phyloP scores from a whole-genome alignment of 495 filamentous ascomycete genomes.

The Aspergillus olivimuriae region DNA sequence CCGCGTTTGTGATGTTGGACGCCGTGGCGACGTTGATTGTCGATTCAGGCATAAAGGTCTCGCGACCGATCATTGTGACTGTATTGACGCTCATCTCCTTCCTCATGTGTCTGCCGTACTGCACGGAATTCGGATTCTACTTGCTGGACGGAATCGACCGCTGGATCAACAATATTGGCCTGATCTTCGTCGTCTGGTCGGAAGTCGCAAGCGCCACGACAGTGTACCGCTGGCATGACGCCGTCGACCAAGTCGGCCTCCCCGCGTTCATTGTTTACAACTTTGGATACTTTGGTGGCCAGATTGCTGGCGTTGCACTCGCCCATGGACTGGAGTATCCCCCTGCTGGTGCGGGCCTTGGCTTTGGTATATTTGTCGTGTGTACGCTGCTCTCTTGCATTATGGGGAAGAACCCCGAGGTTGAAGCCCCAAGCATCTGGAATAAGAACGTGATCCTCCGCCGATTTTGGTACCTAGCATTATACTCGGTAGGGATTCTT shows the following conservation, averaged over 20 bases:
- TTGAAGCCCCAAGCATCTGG: slow-evolving; percentile 26
- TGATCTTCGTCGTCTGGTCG: slow-evolving; percentile 24
- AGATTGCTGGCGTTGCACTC: slow-evolving; percentile 27
- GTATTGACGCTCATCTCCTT: slow-evolving; percentile 18
- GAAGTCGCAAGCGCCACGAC: slow-evolving; percentile 20
- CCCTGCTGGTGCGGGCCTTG: slow-evolving; percentile 21
- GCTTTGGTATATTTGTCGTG: slow-evolving; percentile 21
- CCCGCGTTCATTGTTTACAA: slow-evolving; percentile 27
- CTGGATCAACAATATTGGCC: slow-evolving; percentile 21
- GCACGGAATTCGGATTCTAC: slow-evolving; percentile 22
- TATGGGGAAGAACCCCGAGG: slow-evolving; percentile 17
- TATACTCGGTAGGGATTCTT: slow-evolving; percentile 14
- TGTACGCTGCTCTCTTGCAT: slow-evolving; percentile 9
- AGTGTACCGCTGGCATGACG: slow-evolving; percentile 23
- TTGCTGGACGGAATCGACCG: slow-evolving; percentile 20
- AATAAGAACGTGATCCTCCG: slow-evolving; percentile 14
- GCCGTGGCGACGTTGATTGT: slow-evolving; percentile 18
- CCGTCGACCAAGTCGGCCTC: slow-evolving; percentile 23
- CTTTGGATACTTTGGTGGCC: slow-evolving; percentile 28
- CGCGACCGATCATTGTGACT: slow-evolving; percentile 19
- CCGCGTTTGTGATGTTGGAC: slow-evolving; percentile 23
- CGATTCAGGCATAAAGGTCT: slow-evolving; percentile 15
- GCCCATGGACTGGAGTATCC: slow-evolving; percentile 21
- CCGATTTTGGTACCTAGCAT: slow-evolving; percentile 18
- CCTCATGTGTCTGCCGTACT: slow-evolving; percentile 21